Percentiles rank a stretch among this genome's conserved stretches.
Evolutionary conservation across 129 eudicot genomes (phyloP).

Genomic region (carrot (Daucus carota)): DNA sequence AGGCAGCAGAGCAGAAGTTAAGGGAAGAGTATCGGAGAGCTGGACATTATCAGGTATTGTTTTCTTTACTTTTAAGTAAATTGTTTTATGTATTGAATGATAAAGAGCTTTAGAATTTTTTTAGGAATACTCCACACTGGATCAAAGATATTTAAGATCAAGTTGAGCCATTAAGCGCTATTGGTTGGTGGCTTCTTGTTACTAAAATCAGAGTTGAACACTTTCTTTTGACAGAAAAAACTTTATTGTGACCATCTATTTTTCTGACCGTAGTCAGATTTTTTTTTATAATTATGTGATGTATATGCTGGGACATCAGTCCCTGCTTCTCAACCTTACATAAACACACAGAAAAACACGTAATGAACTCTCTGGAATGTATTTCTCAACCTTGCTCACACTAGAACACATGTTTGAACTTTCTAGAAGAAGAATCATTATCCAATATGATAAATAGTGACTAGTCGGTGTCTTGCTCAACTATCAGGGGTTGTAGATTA

Average conservation of each 20-base stretch:
- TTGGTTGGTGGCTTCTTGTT: background rate
- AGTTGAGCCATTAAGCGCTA: background rate
- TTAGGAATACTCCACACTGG: background rate
- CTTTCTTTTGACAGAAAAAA: background rate
- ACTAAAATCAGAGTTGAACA: background rate
- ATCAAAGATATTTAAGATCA: background rate
- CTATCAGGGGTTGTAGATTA: background rate
- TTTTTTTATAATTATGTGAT: background rate
- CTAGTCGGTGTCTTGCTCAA: background rate
- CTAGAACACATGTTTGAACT: too few species aligned
- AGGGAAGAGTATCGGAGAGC: constrained; percentile 44
- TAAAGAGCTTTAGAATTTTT: background rate
- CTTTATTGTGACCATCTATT: too few species aligned
- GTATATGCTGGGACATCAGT: background rate
- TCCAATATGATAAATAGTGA: background rate
- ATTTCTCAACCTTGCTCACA: too few species aligned
- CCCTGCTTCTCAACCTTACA: background rate
- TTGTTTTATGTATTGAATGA: background rate
- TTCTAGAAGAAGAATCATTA: background rate
- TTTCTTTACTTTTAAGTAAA: background rate
- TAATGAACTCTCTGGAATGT: background rate
- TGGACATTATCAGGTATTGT: constrained; percentile 41
- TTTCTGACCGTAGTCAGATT: too few species aligned
- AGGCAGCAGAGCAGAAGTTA: constrained; percentile 87
- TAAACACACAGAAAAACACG: background rate